Evolutionary conservation across 2,329 filamentous ascomycete species (phyloP).

Genomic region (Neonectria faginata): DNA sequence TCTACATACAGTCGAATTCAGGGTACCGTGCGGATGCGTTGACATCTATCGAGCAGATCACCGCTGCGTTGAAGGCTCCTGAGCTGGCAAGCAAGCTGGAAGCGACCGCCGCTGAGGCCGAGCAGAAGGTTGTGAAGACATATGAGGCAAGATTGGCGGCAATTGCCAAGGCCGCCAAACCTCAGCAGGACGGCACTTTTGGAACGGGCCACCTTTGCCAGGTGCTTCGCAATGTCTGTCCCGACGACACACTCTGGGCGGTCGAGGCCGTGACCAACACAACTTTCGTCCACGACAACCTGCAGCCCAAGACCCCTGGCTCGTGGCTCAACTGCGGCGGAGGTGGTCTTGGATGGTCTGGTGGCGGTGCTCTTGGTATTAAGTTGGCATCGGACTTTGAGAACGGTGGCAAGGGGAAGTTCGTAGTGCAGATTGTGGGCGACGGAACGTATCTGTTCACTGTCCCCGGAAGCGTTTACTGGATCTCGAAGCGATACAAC

Average conservation of each 20-base stretch:
- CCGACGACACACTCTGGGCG: constrained; percentile 74
- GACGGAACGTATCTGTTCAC: constrained; percentile 69
- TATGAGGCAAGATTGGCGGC: constrained; percentile 69
- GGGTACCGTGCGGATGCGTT: constrained; percentile 76
- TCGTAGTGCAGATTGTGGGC: constrained; percentile 67
- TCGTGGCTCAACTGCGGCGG: constrained; percentile 86
- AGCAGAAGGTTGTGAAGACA: constrained; percentile 64
- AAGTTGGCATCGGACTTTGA: constrained; percentile 71
- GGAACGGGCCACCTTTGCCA: constrained; percentile 56
- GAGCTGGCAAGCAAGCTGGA: constrained; percentile 55
- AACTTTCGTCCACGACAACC: constrained; percentile 74
- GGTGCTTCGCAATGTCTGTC: constrained; percentile 49
- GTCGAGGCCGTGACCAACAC: constrained; percentile 84
- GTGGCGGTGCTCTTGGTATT: constrained; percentile 79
- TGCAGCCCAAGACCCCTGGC: constrained; percentile 75
- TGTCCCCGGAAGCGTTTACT: constrained; percentile 66
- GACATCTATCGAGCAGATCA: constrained; percentile 76
- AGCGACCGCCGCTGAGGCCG: constrained; percentile 31
- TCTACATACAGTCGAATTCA: constrained; percentile 74
- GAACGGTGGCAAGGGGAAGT: constrained; percentile 57
- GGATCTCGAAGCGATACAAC: constrained; percentile 65
- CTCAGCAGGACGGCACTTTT: constrained; percentile 67
- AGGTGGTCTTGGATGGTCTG: constrained; percentile 84
- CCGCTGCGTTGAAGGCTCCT: constrained; percentile 66
- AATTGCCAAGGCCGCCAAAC: constrained; percentile 68